Base-by-base conservation (phyloP, 2,329 filamentous ascomycete species). In the Pseudogymnoascus sp. region DNA sequence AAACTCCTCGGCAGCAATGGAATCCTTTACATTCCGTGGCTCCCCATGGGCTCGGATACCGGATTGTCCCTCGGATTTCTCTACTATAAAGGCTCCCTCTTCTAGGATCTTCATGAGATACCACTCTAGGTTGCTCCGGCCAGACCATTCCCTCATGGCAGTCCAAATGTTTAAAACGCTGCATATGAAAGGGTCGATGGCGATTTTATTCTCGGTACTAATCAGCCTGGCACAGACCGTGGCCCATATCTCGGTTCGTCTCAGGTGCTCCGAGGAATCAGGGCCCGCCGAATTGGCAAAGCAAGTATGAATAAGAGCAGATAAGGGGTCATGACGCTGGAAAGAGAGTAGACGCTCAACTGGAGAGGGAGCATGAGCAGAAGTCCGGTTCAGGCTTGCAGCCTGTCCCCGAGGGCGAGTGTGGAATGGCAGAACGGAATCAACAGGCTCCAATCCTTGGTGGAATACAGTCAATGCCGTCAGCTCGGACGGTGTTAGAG, bases 101-200 rank as follows among this genome's bases (percentile, higher is more conserved):
- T 96, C 90, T 33, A 99, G 83, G 64, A 95, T 90, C 72, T 94
- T 90, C 89, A 96, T 94, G 10, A 99, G 83, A 73, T 93, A 97
- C 76, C 91, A 89, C 76, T 97, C 92, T 80, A 99, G 86, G 66
- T 92, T 94, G 67, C 87, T 85, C 69, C 88, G 92, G 62, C 91
- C 91, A 40, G 90, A 89, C 92, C 93, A 97, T 74, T 92, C 87
- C 65, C 90, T 86, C 82, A 92, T 89, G 62, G 86, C 82, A 60
- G 90, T 87, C 89, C 92, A 97, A 62, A 90, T 87, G 73, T 94
- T 92, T 59, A 99, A 81, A 35, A 97, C 85, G 58, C 89, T 87
- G 65, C 90, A 87, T 63, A 97, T 81, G 62, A 97, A 88, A 62
- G 89, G 87, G 71, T 94, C 89, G 66, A 87, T 87, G 61, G 86